A percentile compares a stretch with the other conserved stretches of the same genome.
Evolutionary conservation across 2,329 filamentous ascomycete species (phyloP).

Genomic region (Diaporthe sp.): DNA sequence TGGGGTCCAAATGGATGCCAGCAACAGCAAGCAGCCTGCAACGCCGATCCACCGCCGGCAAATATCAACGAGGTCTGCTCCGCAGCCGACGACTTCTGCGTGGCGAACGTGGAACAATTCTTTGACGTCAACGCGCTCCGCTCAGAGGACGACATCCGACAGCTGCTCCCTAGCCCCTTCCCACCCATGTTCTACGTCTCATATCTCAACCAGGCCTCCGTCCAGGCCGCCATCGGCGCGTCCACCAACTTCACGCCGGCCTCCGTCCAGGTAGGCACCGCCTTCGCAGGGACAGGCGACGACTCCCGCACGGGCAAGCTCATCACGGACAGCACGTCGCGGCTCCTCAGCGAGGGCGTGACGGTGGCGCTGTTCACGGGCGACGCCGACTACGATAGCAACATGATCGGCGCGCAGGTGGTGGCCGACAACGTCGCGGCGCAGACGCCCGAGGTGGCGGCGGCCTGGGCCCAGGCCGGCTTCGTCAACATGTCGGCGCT

Average conservation of each 20-base stretch:
- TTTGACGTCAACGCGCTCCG: not conserved
- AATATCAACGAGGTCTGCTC: conserved; percentile 12
- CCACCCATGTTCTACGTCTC: not conserved
- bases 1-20: conserved; percentile 7
- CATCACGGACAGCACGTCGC: conserved; percentile 50
- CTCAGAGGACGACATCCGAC: conserved; percentile 4
- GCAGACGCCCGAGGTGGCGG: conserved; percentile 35
- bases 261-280: conserved; percentile 50
- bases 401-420: conserved; percentile 58
- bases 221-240: conserved; percentile 66
- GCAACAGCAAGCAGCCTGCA: conserved; percentile 9
- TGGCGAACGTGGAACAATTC: not conserved
- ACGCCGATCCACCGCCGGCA: not conserved
- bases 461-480: conserved; percentile 65
- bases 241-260: conserved; percentile 66
- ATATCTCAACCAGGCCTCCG: conserved; percentile 46
- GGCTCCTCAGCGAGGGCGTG: conserved; percentile 63
- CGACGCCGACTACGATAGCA: conserved; percentile 65
- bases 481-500: conserved; percentile 73
- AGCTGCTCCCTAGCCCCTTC: not conserved
- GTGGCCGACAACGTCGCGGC: conserved; percentile 59
- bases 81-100: conserved; percentile 2
- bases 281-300: conserved; percentile 49
- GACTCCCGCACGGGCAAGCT: conserved; percentile 45
- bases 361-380: conserved; percentile 66